Percentiles rank a stretch among this genome's conserved stretches.
Conservation (phyloP, 192 early-diverging fungal species). For the Phlyctochytrium planicorne region DNA sequence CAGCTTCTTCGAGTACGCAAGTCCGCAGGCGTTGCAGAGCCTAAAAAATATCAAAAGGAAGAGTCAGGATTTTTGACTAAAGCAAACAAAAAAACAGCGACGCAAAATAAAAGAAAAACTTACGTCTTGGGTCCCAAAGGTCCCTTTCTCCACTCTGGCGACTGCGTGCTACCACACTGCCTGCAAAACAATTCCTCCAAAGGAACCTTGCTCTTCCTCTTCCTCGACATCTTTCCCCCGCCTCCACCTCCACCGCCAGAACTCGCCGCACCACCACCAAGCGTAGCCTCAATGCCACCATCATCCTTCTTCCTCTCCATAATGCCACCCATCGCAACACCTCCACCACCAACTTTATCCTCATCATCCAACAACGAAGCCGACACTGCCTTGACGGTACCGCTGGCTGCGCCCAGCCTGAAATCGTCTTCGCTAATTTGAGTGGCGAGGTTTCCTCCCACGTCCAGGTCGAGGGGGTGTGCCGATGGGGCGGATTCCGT, state of each 20-base stretch:
- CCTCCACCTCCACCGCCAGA: no score
- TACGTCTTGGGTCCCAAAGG: constrained; percentile 52
- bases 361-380: no score
- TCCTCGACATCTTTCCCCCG: no score
- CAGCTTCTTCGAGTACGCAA: constrained; percentile 48
- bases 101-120: no score
- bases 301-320: no score
- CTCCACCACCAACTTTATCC: no score
- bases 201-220: constrained; percentile 13
- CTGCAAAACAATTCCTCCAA: constrained; percentile 47
- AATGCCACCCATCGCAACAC: no score
- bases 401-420: no score
- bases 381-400: no score
- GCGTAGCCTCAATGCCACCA: no score
- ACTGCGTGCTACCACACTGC: constrained; percentile 47
- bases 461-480: not conserved
- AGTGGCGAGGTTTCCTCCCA: not conserved
- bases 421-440: not conserved
- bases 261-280: no score
- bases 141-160: constrained; percentile 51
- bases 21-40: constrained; percentile 51
- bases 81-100: no score
- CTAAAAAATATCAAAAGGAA: constrained; percentile 12
- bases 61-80: not conserved
- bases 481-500: not conserved